Evolutionary conservation across 305 asterid species (phyloP).

Genomic region (Euphrasia arctica): DNA sequence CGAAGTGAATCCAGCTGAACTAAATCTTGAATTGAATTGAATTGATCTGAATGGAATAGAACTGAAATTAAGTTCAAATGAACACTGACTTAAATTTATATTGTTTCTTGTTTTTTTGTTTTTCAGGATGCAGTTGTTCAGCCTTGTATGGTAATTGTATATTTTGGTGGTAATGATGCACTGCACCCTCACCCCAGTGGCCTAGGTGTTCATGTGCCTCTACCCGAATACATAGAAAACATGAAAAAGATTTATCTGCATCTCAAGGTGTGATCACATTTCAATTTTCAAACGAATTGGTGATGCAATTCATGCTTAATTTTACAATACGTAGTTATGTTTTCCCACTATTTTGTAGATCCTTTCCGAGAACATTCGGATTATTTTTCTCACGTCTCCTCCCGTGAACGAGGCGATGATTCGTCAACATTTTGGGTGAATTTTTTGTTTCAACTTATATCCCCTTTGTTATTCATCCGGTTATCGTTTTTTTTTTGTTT

Average conservation of each 20-base stretch:
- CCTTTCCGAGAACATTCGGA: constrained; percentile 47
- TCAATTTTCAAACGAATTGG: background rate
- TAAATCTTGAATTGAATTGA: no score
- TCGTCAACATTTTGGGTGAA: constrained; percentile 42
- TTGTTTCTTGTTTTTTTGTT: background rate
- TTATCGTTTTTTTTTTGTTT: background rate
- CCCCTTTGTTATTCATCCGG: background rate
- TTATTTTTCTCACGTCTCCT: constrained; percentile 58
- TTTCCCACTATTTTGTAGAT: constrained; percentile 37
- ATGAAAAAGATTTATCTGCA: constrained; percentile 72
- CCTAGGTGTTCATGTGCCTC: constrained; percentile 73
- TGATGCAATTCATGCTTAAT: constrained; percentile 11
- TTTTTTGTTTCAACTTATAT: background rate
- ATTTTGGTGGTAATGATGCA: constrained; percentile 92
- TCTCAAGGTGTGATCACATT: constrained; percentile 66
- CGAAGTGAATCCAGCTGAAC: no score
- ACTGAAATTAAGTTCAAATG: no score
- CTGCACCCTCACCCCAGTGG: constrained; percentile 64
- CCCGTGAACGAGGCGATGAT: constrained; percentile 53
- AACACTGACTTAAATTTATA: no score
- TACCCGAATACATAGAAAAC: constrained; percentile 78
- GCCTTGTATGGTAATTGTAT: constrained; percentile 73
- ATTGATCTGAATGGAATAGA: no score
- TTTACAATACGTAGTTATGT: background rate
- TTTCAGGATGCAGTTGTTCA: constrained; percentile 65